These are phyloP conservation scores for Aspergillus leporis DNA, from an alignment of 495 filamentous ascomycete genomes.

Conservation along the genomic window DNA sequence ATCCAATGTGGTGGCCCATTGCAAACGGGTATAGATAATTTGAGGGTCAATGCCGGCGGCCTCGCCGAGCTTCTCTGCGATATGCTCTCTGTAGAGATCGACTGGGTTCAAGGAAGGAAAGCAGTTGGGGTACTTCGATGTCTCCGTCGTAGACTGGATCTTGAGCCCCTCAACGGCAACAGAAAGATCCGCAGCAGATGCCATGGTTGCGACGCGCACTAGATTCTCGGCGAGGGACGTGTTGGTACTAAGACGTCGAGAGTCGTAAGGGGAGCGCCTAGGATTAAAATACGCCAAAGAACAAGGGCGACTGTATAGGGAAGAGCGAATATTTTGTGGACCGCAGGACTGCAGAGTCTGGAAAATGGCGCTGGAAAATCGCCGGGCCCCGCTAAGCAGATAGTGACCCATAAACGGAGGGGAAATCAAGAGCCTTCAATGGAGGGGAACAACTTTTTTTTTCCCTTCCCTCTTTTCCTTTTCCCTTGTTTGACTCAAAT, in stretches of 20 bases:
- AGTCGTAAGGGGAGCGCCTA: constrained; percentile 15
- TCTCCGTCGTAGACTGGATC: constrained; percentile 40
- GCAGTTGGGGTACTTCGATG: constrained; percentile 44
- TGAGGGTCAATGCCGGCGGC: constrained; percentile 69
- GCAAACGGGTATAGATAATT: constrained; percentile 74
- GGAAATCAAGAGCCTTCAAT: constrained; percentile 16
- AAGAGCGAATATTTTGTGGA: constrained; percentile 14
- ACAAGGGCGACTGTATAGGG: constrained; percentile 16
- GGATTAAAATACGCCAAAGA: constrained; percentile 16
- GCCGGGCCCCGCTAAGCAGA: constrained; percentile 47
- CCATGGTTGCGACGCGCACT: constrained; percentile 27
- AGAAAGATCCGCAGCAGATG: constrained; percentile 33
- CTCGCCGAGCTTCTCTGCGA: constrained; percentile 71
- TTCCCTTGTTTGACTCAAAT: constrained; percentile 28
- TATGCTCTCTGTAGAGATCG: constrained; percentile 84
- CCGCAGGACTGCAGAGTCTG: constrained; percentile 21
- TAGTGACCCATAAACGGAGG: constrained; percentile 44
- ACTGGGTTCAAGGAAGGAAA: constrained; percentile 77
- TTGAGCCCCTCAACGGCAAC: constrained; percentile 40
- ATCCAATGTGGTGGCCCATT: constrained; percentile 82
- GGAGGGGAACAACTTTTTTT: constrained; percentile 35
- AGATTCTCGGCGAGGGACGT: constrained; percentile 12
- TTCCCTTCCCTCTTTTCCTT: constrained; percentile 20
- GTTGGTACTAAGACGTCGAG: constrained; percentile 9
- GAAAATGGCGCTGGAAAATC: constrained; percentile 36